Evolutionary conservation across 2,329 filamentous ascomycete species (phyloP).

Genomic region (Xylaria arbuscula): DNA sequence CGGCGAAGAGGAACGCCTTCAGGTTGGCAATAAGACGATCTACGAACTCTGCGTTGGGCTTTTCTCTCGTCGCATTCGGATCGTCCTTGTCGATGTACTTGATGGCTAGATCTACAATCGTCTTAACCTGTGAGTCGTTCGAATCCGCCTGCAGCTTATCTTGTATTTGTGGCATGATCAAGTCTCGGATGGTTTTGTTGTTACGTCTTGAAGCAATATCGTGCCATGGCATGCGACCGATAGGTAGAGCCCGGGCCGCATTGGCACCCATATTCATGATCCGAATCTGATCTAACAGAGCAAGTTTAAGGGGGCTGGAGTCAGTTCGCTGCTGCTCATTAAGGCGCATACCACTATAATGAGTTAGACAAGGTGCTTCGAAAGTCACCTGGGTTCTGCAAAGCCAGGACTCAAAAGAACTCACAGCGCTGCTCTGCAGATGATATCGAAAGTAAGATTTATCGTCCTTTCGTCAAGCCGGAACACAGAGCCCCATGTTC

Average conservation of each 20-base stretch:
- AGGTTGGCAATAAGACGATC: constrained; percentile 51
- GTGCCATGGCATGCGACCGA: constrained; percentile 43
- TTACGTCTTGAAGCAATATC: constrained; percentile 42
- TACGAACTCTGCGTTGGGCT: constrained; percentile 44
- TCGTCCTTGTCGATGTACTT: constrained; percentile 44
- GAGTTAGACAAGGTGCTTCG: constrained; percentile 24
- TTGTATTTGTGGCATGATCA: constrained; percentile 45
- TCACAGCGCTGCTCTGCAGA: constrained; percentile 52
- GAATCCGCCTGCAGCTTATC: constrained; percentile 37
- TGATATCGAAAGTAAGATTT: constrained; percentile 56
- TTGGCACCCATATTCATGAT: constrained; percentile 40
- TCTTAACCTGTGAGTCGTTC: constrained; percentile 41
- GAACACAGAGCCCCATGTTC: constrained; percentile 50
- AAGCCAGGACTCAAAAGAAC: constrained; percentile 16
- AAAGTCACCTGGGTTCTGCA: background rate
- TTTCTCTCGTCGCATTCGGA: constrained; percentile 36
- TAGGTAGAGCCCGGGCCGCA: constrained; percentile 34
- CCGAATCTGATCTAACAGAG: constrained; percentile 41
- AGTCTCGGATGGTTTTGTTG: constrained; percentile 41
- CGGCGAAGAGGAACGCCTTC: constrained; percentile 54
- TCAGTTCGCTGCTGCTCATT: constrained; percentile 43
- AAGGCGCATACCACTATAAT: constrained; percentile 42
- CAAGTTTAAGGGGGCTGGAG: constrained; percentile 42
- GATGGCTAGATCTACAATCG: constrained; percentile 46
- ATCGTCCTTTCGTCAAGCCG: constrained; percentile 52